Evolutionary conservation across 2,329 filamentous ascomycete genomes (phyloP).

Genomic region (Trichoderma asperellum): DNA sequence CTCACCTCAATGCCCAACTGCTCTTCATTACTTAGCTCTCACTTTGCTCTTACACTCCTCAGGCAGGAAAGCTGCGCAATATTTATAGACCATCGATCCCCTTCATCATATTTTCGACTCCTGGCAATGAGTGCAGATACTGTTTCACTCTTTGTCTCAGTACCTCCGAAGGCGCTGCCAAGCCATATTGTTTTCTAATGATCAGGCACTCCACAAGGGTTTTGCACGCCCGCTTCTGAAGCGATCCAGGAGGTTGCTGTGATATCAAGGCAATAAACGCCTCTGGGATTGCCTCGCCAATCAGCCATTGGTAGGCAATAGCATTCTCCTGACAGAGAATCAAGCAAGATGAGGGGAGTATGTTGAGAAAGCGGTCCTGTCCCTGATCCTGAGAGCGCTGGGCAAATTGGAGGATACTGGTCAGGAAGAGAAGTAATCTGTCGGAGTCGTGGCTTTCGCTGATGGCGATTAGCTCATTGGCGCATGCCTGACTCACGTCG

Average conservation of each 20-base stretch:
- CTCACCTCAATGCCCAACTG: background rate
- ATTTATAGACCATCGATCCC: background rate
- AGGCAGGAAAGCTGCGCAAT: background rate
- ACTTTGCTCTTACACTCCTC: background rate
- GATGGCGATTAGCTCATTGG: conserved; percentile 11
- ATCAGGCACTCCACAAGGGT: conserved; percentile 12
- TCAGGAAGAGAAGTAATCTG: background rate
- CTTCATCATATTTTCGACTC: conserved; percentile 12
- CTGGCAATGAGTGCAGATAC: background rate
- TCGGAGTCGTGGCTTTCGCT: conserved; percentile 3
- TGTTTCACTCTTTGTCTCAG: conserved; percentile 12
- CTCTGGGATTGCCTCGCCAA: conserved; percentile 16
- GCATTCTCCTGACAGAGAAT: conserved; percentile 4
- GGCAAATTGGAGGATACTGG: conserved; percentile 13
- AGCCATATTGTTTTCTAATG: conserved; percentile 13
- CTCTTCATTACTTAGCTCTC: background rate
- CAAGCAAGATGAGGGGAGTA: conserved; percentile 4
- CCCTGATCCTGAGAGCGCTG: conserved; percentile 8
- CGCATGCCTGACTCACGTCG: conserved; percentile 5
- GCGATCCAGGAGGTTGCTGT: background rate
- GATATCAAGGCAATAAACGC: conserved; percentile 6
- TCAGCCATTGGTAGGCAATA: background rate
- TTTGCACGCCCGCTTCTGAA: conserved; percentile 11
- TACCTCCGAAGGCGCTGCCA: background rate
- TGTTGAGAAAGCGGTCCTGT: conserved; percentile 18